phyloP scores from a whole-genome alignment of 768 basidiomycete genomes.

The Dioszegia hungarica region DNA sequence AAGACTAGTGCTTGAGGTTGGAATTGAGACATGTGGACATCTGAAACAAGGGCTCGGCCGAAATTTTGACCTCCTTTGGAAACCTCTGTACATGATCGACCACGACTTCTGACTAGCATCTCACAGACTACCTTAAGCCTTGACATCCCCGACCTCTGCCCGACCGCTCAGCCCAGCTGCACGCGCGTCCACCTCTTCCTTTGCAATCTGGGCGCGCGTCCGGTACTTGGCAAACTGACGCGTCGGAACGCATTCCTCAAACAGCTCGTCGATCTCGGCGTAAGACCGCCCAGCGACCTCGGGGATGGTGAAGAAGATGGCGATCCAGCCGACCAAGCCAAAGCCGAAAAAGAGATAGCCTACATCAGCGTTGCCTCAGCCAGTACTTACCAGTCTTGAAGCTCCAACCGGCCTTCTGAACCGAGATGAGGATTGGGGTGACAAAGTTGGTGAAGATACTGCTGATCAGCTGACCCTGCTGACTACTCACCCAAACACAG shows the following conservation, averaged over 20 bases:
- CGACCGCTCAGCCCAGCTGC: too few relatives aligned
- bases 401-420: not conserved
- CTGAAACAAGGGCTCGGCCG: too few relatives aligned
- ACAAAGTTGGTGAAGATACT: not conserved
- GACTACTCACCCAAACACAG: slow-evolving; percentile 2
- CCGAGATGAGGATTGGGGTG: not conserved
- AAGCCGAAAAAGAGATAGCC: not conserved
- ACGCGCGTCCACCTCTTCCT: not conserved
- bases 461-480: not conserved
- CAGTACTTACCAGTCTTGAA: not conserved
- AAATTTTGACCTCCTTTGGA: too few relatives aligned
- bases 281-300: slow-evolving; percentile 22
- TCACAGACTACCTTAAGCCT: too few relatives aligned
- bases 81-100: too few relatives aligned
- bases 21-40: too few relatives aligned
- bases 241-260: slow-evolving; percentile 13
- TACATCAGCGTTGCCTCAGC: not conserved
- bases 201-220: not conserved
- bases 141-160: too few relatives aligned
- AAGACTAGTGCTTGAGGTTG: too few relatives aligned
- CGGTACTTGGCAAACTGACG: not conserved
- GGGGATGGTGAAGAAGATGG: slow-evolving; percentile 25
- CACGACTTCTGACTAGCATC: too few relatives aligned
- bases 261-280: slow-evolving; percentile 32
- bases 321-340: not conserved